These are phyloP conservation scores for Monilinia fructicola DNA, from an alignment of 2,329 filamentous ascomycete species.

Conservation along the genomic window DNA sequence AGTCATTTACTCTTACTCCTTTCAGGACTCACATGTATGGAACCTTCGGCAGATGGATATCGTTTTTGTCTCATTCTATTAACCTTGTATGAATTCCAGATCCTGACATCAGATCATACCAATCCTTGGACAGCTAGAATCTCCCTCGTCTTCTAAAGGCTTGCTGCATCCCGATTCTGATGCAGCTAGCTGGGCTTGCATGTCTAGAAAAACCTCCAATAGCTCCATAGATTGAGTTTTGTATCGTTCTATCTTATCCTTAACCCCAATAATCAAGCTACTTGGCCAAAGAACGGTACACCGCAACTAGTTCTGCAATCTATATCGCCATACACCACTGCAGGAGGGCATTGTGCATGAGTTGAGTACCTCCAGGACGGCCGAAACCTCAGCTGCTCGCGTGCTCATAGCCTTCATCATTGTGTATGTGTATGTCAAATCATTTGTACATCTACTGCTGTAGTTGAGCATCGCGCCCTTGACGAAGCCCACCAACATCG, in stretches of 20 bases:
- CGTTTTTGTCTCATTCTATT: constrained; percentile 8
- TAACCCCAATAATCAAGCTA: constrained; percentile 5
- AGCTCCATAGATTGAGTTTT: constrained; percentile 17
- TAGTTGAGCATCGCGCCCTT: background rate
- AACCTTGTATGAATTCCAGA: constrained; percentile 15
- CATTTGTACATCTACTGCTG: constrained; percentile 13
- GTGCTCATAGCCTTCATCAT: constrained; percentile 1
- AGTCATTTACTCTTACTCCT: background rate
- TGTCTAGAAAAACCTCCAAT: constrained; percentile 8
- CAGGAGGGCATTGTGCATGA: constrained; percentile 1
- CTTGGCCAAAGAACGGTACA: constrained; percentile 18
- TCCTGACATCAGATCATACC: constrained; percentile 27
- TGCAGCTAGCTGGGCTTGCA: constrained; percentile 10
- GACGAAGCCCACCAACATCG: constrained; percentile 3
- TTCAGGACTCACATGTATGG: constrained; percentile 1
- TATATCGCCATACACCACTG: constrained; percentile 6
- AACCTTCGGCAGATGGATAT: background rate
- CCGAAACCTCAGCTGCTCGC: constrained; percentile 6
- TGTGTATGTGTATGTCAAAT: background rate
- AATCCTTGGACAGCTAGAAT: constrained; percentile 18
- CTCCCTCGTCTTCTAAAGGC: background rate
- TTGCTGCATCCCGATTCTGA: constrained; percentile 9
- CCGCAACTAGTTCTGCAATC: constrained; percentile 11
- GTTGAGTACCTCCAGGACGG: constrained; percentile 11
- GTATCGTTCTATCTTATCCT: background rate